These are phyloP conservation scores for Diplogelasinospora grovesii DNA, from an alignment of 495 filamentous ascomycete genomes.

Conservation along the genomic window DNA sequence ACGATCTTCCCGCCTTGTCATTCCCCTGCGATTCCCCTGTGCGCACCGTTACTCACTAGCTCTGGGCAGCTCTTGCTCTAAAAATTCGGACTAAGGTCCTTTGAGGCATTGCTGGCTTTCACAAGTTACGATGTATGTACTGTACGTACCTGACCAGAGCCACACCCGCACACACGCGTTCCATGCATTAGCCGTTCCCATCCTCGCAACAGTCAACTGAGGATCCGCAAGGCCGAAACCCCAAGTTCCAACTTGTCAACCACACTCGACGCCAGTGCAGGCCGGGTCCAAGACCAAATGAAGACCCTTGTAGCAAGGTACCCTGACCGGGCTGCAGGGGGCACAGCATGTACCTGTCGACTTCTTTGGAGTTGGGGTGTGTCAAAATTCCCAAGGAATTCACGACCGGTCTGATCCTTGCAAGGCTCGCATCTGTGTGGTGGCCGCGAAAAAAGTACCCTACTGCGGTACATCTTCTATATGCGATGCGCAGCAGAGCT, in stretches of 20 bases:
- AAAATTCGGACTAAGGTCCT: no score
- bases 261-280: background rate
- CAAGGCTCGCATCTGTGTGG: slow-evolving; percentile 2
- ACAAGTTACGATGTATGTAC: background rate
- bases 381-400: slow-evolving; percentile 6
- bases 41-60: background rate
- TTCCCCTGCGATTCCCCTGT: background rate
- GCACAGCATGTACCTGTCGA: slow-evolving; percentile 7
- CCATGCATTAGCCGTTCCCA: slow-evolving; percentile 3
- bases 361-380: background rate
- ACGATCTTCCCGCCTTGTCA: background rate
- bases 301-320: slow-evolving; percentile 5
- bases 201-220: background rate
- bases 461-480: no score
- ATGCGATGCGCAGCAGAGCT: no score
- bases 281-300: background rate
- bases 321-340: slow-evolving; percentile 17
- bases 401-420: slow-evolving; percentile 1
- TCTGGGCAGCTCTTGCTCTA: no score
- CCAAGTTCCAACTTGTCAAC: background rate
- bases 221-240: background rate
- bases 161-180: background rate
- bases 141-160: slow-evolving; percentile 1
- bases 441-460: slow-evolving; percentile 4
- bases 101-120: slow-evolving; percentile 1